Percentiles rank a stretch among this genome's conserved stretches.
phyloP scores from a whole-genome alignment of 139 green algal species.

The Chlamydomonas schloesseri region DNA sequence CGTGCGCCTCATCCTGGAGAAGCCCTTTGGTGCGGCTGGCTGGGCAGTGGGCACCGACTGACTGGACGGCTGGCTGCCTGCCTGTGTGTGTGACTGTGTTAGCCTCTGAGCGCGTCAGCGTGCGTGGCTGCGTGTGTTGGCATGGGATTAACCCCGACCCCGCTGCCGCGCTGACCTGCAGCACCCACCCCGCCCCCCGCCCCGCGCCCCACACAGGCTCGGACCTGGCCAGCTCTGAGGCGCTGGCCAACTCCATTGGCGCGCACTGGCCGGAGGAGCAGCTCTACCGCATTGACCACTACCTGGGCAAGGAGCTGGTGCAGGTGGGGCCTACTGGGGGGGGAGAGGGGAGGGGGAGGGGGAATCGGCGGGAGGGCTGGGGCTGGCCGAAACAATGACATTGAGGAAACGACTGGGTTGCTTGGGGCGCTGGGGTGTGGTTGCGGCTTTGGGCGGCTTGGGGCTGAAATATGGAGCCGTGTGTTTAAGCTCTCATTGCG shows the following conservation, averaged over 20 bases:
- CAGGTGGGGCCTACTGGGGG: constrained; percentile 49
- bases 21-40: constrained; percentile 78
- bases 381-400: no score
- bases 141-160: neutral
- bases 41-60: no score
- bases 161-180: neutral
- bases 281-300: constrained; percentile 99
- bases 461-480: neutral
- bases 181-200: neutral
- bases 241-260: constrained; percentile 81
- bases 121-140: no score
- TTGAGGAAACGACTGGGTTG: neutral
- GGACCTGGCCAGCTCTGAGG: constrained; percentile 88
- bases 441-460: no score
- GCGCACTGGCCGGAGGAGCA: constrained; percentile 88
- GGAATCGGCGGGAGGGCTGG: no score
- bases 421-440: neutral
- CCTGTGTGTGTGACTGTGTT: no score
- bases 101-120: no score
- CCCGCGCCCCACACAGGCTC: no score
- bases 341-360: neutral
- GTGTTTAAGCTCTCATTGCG: no score
- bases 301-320: constrained; percentile 97
- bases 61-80: neutral
- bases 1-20: constrained; percentile 86